Evolutionary conservation across 805 yeast genomes (phyloP).

Genomic region (Martiniozyma abietophila): DNA sequence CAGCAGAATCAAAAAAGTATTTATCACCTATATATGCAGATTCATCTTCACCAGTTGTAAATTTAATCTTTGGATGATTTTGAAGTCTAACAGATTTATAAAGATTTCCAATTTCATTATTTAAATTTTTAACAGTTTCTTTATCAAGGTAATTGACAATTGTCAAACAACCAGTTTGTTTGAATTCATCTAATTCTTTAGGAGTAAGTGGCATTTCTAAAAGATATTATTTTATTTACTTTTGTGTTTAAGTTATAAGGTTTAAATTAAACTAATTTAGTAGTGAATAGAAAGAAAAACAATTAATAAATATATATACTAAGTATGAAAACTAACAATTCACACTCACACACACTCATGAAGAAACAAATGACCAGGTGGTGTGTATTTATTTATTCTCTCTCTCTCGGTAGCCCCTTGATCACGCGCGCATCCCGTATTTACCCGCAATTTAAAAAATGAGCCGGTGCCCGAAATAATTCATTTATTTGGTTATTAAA

Average conservation of each 20-base stretch:
- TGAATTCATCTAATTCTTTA: conserved; percentile 41
- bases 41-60: conserved; percentile 42
- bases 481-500: too few relatives aligned
- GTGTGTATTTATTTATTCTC: too few relatives aligned
- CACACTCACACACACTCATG: neutral
- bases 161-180: conserved; percentile 52
- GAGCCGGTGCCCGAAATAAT: too few relatives aligned
- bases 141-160: conserved; percentile 43
- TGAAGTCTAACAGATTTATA: conserved; percentile 40
- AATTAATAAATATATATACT: too few relatives aligned
- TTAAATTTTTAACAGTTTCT: conserved; percentile 32
- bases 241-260: neutral
- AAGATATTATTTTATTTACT: neutral
- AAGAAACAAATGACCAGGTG: too few relatives aligned
- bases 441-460: too few relatives aligned
- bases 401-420: too few relatives aligned
- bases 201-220: conserved; percentile 32
- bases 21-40: conserved; percentile 61
- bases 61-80: conserved; percentile 60
- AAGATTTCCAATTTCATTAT: conserved; percentile 35
- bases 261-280: neutral
- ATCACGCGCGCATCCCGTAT: too few relatives aligned
- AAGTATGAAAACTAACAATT: neutral
- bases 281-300: neutral
- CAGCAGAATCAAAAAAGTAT: conserved; percentile 60